These are phyloP conservation scores for Irpex rosettiformis DNA, from an alignment of 1,284 basidiomycete genomes.

Conservation along the genomic window DNA sequence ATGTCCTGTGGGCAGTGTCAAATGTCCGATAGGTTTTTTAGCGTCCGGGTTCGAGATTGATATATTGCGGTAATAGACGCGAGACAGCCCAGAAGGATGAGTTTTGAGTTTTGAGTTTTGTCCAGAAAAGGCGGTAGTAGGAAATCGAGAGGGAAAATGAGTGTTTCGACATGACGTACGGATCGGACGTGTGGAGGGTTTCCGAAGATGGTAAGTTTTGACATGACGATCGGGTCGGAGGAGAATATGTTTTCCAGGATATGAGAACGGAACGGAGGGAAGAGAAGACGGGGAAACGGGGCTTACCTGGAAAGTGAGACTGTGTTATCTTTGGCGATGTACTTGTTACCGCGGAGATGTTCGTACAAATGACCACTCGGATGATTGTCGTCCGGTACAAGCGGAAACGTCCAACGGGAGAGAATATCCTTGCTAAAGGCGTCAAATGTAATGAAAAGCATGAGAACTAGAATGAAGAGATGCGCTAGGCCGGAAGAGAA, in stretches of 20 bases:
- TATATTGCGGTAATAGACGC: background rate
- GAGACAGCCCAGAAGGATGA: background rate
- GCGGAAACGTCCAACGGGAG: constrained; percentile 89
- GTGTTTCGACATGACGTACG: background rate
- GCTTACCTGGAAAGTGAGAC: constrained; percentile 73
- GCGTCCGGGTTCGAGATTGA: background rate
- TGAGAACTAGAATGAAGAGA: no score
- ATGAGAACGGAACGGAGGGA: background rate
- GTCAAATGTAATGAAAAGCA: no score
- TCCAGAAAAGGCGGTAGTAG: constrained; percentile 5
- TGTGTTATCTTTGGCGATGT: constrained; percentile 74
- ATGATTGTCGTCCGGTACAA: constrained; percentile 92
- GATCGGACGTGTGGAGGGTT: background rate
- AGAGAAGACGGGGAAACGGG: constrained; percentile 1
- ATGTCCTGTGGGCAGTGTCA: constrained; percentile 47
- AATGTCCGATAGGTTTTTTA: background rate
- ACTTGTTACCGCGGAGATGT: constrained; percentile 81
- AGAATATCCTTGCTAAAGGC: constrained; percentile 81
- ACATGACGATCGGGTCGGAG: background rate
- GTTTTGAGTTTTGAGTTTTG: background rate
- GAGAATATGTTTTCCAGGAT: background rate
- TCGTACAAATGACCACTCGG: constrained; percentile 81
- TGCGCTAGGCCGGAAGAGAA: background rate
- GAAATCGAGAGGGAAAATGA: background rate
- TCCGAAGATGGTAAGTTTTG: background rate